phyloP scores from a whole-genome alignment of 192 early-diverging fungal species.

The Coemansia sp. region DNA sequence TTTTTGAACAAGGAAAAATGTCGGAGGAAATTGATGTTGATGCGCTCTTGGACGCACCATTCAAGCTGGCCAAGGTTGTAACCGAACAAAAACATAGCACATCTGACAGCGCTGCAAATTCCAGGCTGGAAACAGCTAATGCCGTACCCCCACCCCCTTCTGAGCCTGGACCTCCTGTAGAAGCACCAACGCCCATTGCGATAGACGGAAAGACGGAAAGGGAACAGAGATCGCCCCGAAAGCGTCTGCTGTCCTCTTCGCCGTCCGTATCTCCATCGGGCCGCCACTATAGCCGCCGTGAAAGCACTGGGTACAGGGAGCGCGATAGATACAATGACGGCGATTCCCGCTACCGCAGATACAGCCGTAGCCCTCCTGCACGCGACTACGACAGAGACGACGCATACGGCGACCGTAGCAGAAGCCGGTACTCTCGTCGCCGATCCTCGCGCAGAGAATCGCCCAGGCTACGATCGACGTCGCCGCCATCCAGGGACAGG shows the following conservation, averaged over 20 bases:
- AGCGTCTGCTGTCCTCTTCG: neutral
- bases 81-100: constrained; percentile 12
- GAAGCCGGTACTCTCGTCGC: constrained; percentile 11
- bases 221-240: neutral
- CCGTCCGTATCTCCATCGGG: constrained; percentile 12
- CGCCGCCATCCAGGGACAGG: neutral
- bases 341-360: constrained; percentile 14
- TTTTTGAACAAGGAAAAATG: constrained; percentile 2
- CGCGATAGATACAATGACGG: constrained; percentile 15
- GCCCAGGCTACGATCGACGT: constrained; percentile 20
- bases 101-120: constrained; percentile 7
- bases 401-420: constrained; percentile 8
- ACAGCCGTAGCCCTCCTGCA: constrained; percentile 8
- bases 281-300: neutral
- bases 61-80: constrained; percentile 29
- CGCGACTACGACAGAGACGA: constrained; percentile 25
- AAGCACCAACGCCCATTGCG: constrained; percentile 1
- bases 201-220: neutral
- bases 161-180: constrained; percentile 31
- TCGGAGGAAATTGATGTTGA: constrained; percentile 34
- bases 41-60: constrained; percentile 40
- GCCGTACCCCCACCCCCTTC: neutral
- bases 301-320: constrained; percentile 7
- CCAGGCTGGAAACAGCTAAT: constrained; percentile 23
- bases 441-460: constrained; percentile 14